Evolutionary conservation across 129 eudicot genomes (phyloP), one percentile per base, ranked within the genome.

Genomic region (Flaveria bidentis): DNA sequence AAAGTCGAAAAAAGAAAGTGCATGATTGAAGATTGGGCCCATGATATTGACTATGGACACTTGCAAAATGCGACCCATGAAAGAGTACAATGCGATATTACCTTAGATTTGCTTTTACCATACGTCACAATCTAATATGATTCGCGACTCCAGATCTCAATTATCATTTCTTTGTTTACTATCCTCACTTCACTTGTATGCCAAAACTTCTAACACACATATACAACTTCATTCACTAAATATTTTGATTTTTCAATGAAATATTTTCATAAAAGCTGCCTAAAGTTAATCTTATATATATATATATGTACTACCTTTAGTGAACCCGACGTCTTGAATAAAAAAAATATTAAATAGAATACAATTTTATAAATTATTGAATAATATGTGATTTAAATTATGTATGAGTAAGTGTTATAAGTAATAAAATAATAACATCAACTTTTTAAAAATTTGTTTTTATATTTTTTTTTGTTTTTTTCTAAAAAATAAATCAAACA

Each of bases 61-160:
- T 79, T 79, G 53, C 41, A 63, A 72, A 44, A 71, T 79, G 41
- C 60, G 77, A 66, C 78, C 78, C 78, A 79, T 65, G 50, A 53
- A 41, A 20, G 72, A 63, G 78, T 72, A 79, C 83, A 72, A 79
- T 71, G 36, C 69, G 76, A 78, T 78, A 69, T 69, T 78, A 45
- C 83, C 72, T 8, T 72, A 53, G 83, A 79, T 79, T 72, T 79
- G 47, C 68, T 79, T 78, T 79, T 79, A 72, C 47, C 83, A 79
- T 64, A 64, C 14, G 83, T 79, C 83, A 52, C 83, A 53, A 79
- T 79, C 78, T 22, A 52, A 72, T 64, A 79, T 62, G 83, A 79
- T 79, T 72, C 83, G 42, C 61, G 42, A 39, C 13, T 79, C 83
- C 73, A 53, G 22, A 63, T 72, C 20, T 36, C 82, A 72, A 62